These are phyloP conservation scores for Cytospora piceicola DNA, from an alignment of 2,329 filamentous ascomycete species.

Conservation along the genomic window DNA sequence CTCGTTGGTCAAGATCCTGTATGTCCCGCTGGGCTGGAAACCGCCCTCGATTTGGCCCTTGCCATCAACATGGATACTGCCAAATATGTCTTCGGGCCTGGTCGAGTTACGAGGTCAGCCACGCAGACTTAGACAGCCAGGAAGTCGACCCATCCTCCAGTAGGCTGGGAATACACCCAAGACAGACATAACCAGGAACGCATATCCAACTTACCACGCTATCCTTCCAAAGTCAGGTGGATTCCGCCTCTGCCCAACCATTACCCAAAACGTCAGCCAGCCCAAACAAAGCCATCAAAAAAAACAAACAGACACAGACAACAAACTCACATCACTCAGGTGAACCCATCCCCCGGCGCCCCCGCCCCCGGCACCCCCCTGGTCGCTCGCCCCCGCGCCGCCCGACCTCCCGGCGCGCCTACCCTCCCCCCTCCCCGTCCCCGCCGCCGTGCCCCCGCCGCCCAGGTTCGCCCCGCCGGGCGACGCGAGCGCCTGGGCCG, in stretches of 20 bases:
- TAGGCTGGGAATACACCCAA: too few relatives aligned
- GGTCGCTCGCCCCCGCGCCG: constrained; percentile 56
- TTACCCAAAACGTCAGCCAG: background rate
- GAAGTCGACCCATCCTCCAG: background rate
- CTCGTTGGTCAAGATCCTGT: constrained; percentile 32
- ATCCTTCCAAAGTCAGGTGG: constrained; percentile 70
- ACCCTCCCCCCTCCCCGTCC: constrained; percentile 42
- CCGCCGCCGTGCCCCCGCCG: constrained; percentile 42
- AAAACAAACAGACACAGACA: background rate
- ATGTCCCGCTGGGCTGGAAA: constrained; percentile 62
- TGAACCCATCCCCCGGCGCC: constrained; percentile 67
- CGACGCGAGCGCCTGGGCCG: constrained; percentile 64
- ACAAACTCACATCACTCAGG: constrained; percentile 55
- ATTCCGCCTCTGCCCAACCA: constrained; percentile 50
- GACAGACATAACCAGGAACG: background rate
- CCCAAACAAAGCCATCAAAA: background rate
- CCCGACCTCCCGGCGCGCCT: constrained; percentile 59
- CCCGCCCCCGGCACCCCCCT: constrained; percentile 64
- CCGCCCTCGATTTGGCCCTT: constrained; percentile 60
- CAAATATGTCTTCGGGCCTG: constrained; percentile 69
- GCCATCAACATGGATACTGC: constrained; percentile 67
- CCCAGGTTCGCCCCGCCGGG: constrained; percentile 59
- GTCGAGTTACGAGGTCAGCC: background rate
- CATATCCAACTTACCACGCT: constrained; percentile 50
- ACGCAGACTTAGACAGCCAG: background rate